Base-by-base conservation (phyloP, 495 filamentous ascomycete genomes). In the Penicillium ucsense region DNA sequence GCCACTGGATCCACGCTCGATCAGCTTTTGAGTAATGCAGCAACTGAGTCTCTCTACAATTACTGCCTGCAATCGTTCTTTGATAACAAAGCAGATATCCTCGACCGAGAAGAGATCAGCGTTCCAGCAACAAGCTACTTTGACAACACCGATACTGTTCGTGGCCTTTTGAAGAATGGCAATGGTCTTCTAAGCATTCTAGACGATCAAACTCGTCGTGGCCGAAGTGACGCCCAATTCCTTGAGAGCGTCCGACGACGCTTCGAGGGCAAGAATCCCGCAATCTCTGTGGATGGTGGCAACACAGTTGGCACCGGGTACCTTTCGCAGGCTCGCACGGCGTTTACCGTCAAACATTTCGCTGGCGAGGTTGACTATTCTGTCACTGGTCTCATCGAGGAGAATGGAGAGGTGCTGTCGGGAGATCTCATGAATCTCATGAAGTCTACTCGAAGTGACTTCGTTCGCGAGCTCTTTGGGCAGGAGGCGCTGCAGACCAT, bases 361-460 rank as follows among this genome's bases (percentile, higher is more conserved):
- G 90, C 90, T 39, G 92, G 90, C 29, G 91, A 96, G 62, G 85
- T 97, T n/a, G 92, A 98, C 46, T 98, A 98, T 57, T 81, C 88
- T 31, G 77, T 88, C 50, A 79, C 79, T 50, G 88, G 87, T 10
- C 69, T 98, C 31, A 70, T 95, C 6, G 92, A 98, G 64, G 89
- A 94, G 64, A 97, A 97, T 50, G 89, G 89, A 43, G 92, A 98
- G 62, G 80, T 95, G 41, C 89, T 98, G 52, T 94, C 90, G 11
- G 90, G 88, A 28, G 92, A 98, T 61, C 67, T 98, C 50, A 88
- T 98, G 85, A 96, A 95, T 65, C 72, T 98, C 49, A 86, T 98
- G 72, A 85, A 83, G 54, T 80, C 83, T 9, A 90, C 86, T 47
- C 87, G 82, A 56, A 95, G 84, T 63, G 77, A 86, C 47, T 97